phyloP scores from a whole-genome alignment of 768 basidiomycete genomes.

The Imleria badia region DNA sequence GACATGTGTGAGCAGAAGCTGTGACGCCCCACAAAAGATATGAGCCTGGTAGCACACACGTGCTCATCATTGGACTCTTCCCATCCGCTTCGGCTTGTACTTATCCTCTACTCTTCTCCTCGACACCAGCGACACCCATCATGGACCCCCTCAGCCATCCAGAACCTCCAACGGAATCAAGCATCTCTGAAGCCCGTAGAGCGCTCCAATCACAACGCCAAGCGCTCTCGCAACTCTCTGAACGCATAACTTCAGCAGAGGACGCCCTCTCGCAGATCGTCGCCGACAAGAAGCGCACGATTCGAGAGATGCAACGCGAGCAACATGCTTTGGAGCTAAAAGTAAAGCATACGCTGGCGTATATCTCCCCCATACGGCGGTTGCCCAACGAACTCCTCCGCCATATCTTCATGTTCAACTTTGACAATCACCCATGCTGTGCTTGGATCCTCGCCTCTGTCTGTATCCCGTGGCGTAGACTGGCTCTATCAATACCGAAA shows the following conservation, averaged over 20 bases:
- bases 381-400: conserved; percentile 73
- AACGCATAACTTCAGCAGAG: conserved; percentile 54
- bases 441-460: conserved; percentile 77
- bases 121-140: conserved; percentile 17
- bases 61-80: conserved; percentile 22
- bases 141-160: conserved; percentile 37
- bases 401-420: conserved; percentile 68
- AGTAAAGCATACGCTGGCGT: conserved; percentile 53
- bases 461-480: conserved; percentile 62
- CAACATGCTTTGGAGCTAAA: conserved; percentile 47
- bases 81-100: conserved; percentile 19
- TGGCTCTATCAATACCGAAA: conserved; percentile 62
- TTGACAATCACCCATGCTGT: conserved; percentile 68
- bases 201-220: conserved; percentile 37
- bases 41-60: conserved; percentile 16
- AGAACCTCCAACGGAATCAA: conserved; percentile 60
- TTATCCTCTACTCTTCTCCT: conserved; percentile 8
- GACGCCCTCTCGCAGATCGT: conserved; percentile 58
- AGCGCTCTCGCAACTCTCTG: conserved; percentile 34
- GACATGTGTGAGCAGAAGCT: neutral
- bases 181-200: conserved; percentile 52
- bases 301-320: conserved; percentile 54
- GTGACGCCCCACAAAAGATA: neutral
- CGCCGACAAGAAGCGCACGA: conserved; percentile 49
- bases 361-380: conserved; percentile 69